Evolutionary conservation across 2,329 filamentous ascomycete species (phyloP).

Genomic region (Penicillium sp.): DNA sequence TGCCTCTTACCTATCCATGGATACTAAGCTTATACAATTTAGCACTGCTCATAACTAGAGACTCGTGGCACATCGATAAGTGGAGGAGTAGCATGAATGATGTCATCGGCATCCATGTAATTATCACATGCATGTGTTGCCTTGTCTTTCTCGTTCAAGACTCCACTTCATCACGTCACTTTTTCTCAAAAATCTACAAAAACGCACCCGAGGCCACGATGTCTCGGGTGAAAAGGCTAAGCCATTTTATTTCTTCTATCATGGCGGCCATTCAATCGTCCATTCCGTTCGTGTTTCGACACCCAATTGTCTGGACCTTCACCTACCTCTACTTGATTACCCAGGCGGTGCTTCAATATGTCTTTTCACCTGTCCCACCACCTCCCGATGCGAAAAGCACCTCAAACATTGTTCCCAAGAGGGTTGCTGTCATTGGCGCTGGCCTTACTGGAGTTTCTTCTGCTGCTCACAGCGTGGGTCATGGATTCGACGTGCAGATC

Average conservation of each 20-base stretch:
- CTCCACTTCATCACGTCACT: too few relatives aligned
- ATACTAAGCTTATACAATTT: too few relatives aligned
- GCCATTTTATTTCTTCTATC: background rate
- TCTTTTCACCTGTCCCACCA: conserved; percentile 68
- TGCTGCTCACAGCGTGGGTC: conserved; percentile 75
- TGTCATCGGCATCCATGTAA: too few relatives aligned
- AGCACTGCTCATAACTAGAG: too few relatives aligned
- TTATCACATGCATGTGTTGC: too few relatives aligned
- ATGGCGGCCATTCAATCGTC: conserved; percentile 18
- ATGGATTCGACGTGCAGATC: conserved; percentile 76
- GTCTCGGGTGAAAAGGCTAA: background rate
- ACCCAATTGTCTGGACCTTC: conserved; percentile 31
- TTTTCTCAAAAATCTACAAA: background rate
- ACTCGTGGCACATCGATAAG: too few relatives aligned
- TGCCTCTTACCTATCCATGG: too few relatives aligned
- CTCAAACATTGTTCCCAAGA: conserved; percentile 45
- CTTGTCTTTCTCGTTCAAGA: too few relatives aligned
- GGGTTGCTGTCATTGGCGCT: conserved; percentile 65
- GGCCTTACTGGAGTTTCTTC: conserved; percentile 72
- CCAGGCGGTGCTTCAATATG: conserved; percentile 29
- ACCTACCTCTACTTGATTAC: conserved; percentile 30
- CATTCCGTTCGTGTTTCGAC: conserved; percentile 22
- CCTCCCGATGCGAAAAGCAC: conserved; percentile 53
- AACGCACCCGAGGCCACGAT: background rate
- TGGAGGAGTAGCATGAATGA: too few relatives aligned